Conservation (phyloP, 1,284 basidiomycete species). For the Marasmius tenuissimus region DNA sequence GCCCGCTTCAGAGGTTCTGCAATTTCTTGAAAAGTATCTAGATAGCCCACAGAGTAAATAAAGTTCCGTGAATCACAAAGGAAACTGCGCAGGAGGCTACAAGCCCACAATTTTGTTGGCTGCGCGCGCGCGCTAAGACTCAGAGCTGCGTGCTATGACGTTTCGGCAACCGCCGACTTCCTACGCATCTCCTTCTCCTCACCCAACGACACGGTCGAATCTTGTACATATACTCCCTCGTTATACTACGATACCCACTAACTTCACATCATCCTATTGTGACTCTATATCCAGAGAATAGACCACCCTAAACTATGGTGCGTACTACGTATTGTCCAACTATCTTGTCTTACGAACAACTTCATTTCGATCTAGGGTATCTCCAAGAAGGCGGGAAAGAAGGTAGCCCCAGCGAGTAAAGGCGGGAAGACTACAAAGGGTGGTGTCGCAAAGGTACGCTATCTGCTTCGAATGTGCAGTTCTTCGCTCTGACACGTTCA, state of each 20-base stretch:
- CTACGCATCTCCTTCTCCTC: not conserved
- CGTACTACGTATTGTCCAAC: not conserved
- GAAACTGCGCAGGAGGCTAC: too few species aligned
- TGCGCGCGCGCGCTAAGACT: too few species aligned
- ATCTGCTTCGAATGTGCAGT: too few species aligned
- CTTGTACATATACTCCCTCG: not conserved
- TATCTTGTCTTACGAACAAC: not conserved
- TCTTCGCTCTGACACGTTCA: not conserved
- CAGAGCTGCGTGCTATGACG: too few species aligned
- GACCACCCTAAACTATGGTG: not conserved
- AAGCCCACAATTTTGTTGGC: too few species aligned
- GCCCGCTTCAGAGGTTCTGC: slow-evolving; percentile 47
- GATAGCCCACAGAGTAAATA: not conserved
- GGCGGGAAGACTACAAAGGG: slow-evolving; percentile 50
- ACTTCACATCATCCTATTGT: not conserved
- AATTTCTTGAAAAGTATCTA: slow-evolving; percentile 29
- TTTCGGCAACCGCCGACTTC: slow-evolving; percentile 6
- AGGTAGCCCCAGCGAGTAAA: slow-evolving; percentile 66
- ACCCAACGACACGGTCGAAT: not conserved
- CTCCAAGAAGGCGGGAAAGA: slow-evolving; percentile 92
- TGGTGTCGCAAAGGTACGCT: slow-evolving; percentile 73
- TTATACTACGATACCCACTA: slow-evolving; percentile 2
- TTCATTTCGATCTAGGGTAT: slow-evolving; percentile 56
- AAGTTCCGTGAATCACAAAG: not conserved
- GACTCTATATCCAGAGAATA: not conserved